Evolutionary conservation across 768 basidiomycete species (phyloP), one percentile per base, ranked within the genome.

Genomic region (Rhizopogon salebrosus): DNA sequence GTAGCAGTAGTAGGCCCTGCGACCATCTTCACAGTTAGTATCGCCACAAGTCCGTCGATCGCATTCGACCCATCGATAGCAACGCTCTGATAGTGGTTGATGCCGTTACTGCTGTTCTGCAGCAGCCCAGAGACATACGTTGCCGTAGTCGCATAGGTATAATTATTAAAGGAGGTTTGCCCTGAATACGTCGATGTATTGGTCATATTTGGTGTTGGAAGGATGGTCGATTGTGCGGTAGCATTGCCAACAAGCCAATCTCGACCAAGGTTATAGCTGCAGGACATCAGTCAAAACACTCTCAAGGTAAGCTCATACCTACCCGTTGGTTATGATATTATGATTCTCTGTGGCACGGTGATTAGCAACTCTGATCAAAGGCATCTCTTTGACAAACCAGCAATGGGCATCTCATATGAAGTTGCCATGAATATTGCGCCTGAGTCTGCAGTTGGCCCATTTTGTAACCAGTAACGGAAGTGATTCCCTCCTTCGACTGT

Each of bases 171-270:
- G 0, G 83, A 77, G 3, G 87, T 87, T 14, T 75, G 72, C 1
- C 87, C 92, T 1, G 75, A 73, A 64, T 70, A 92, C 0, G 81
- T 80, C 26, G 82, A 76, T 29, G 65, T 62, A 59, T 88, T 84
- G n/a, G 60, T 66, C 23, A 64, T 43, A 1, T 56, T 43, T 11
- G 48, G 18, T 6, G 67, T 70, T 41, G 66, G 56, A 11, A 69
- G 56, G 9, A 65, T 40, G 3, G 39, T 57, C 9, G 67, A 60
- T 43, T 75, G 71, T 20, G 70, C 64, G 0, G 92, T 93, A 22
- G 88, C 84, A 63, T 93, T 93, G 20, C 88, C 90, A 23, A 95
- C 72, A n/a, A 95, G 70, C 76, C 81, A 87, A 64, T 97, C 92
- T 23, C 93, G 85, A 11, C 85, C 92, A 27, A 87, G 73, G 63